Base-by-base conservation (phyloP, 1,284 basidiomycete species). In the Dichomitus squalens region DNA sequence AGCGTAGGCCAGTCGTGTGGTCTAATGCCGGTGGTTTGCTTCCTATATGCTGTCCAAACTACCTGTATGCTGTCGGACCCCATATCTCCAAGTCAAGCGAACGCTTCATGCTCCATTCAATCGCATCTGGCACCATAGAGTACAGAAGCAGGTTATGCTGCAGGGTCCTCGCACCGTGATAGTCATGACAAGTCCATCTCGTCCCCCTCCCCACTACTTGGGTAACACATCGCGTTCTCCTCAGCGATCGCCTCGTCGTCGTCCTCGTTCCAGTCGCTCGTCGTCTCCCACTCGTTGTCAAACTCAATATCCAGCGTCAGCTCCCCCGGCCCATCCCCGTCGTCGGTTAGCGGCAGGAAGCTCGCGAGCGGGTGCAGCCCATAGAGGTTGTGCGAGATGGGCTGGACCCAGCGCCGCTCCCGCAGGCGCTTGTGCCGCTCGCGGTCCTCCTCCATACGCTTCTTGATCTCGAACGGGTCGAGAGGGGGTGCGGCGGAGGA, bases 351-450 rank as follows among this genome's bases (percentile, higher is more conserved):
- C 18, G 80, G 85, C 55, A 86, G 70, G 69, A 89, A 87, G 38
- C 81, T 81, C 5, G 84, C 81, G 5, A 88, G 73, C 3, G 81
- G 76, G 16, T 75, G 71, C n/a, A 77, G 70, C 21, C 75, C 68
- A 4, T 75, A 67, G 25, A 76, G 73, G 49, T 78, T 80, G 68
- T 83, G 79, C 54, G 84, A 78, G 40, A 84, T 75, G 2, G 90
- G 89, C 66, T 96, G 87, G 29, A 97, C 94, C 95, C 96, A 98
- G 49, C 94, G 86, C 20, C 93, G 85, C 72, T 98, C 95, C 41
- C 94, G 85, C 1, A 98, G 80, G 2, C 95, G 86, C 73, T 98
- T 97, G 70, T 98, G 95, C 64, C 96, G 83, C 70, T 98, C 95
- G 2, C 95, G 82, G 72, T 98, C 96, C 67, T 96, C 95, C 71